These are phyloP conservation scores for Cucumis melo DNA, from an alignment of 306 rosid genomes.

Conservation along the genomic window DNA sequence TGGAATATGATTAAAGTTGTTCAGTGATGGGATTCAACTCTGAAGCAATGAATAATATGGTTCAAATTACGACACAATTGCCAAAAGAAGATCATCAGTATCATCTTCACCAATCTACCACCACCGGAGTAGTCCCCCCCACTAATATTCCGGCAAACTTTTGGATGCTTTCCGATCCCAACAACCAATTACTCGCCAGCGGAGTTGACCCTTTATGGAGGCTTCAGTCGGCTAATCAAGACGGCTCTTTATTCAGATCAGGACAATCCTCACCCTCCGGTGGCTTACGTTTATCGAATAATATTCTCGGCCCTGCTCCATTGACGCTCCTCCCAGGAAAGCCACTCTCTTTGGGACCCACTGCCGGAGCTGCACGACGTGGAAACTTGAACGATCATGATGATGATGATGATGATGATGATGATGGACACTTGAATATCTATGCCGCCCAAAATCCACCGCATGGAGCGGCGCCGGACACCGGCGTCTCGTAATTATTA, in stretches of 20 bases:
- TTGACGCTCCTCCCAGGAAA: conserved; percentile 3
- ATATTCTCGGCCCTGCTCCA: neutral
- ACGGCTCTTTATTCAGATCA: neutral
- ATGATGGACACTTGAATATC: neutral
- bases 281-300: neutral
- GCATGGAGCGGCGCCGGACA: neutral
- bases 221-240: neutral
- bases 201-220: neutral
- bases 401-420: no score
- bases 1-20: neutral
- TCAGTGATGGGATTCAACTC: conserved; percentile 1
- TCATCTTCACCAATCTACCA: neutral
- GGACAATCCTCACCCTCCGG: neutral
- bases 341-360: neutral
- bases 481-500: neutral
- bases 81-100: neutral
- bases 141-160: conserved; percentile 4
- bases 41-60: neutral
- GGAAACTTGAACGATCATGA: neutral
- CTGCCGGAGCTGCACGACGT: neutral
- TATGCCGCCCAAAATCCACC: neutral
- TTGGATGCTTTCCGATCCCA: conserved; percentile 2
- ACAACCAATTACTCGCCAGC: neutral
- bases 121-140: neutral
- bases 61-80: neutral